Base-by-base conservation (phyloP, 1,284 basidiomycete genomes). In the Rhizoctonia solani region DNA sequence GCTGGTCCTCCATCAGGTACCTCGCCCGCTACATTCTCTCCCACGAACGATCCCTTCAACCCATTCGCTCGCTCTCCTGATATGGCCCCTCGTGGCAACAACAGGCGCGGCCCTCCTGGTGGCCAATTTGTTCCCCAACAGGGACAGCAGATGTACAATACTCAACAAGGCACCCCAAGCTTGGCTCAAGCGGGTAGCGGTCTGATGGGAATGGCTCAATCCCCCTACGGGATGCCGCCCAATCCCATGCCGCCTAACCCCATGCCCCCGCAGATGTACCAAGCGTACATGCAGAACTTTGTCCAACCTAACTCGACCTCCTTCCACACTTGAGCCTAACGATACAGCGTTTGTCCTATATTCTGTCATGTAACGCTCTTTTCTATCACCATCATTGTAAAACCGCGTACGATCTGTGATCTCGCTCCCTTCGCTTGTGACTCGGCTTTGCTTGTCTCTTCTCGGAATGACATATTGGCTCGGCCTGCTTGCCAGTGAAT, bases 251-350 rank as follows among this genome's bases (percentile, higher is more conserved):
- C 83, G 21, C 87, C 86, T 74, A 79, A 83, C 39, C 52, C 67
- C 9, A 79, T 89, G 39, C 86, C 86, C 11, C 87, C 87, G 66
- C 87, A 88, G 73, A 77, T 88, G 72, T 91, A 91, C 75, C 86
- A 89, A 78, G 82, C 86, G 69, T 91, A 90, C 79, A 87, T 90
- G 87, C 90, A 91, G 52, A 54, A 54, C 41, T 66, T 54, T 52
- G 53, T 66, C 39, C 61, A 42, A 41, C 52, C 50, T 13, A 66
- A 66, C 61, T 66, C 61, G 29, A 34, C 50, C 16, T 8, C 61
- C 13, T 66, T 66, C 50, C 61, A 66, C 27, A 19, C 61, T 30
- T 66, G 27, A 25, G 37, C 23, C 41, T 30, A n/a, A 59, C 16
- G n/a, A 25, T 14, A 21, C 13, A 46, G 3, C 27, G n/a, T 29